Evolutionary conservation across 1,139 yeast genomes (phyloP), one percentile per base, ranked within the genome.

Genomic region (Lodderomyces pseudojiufengensis): DNA sequence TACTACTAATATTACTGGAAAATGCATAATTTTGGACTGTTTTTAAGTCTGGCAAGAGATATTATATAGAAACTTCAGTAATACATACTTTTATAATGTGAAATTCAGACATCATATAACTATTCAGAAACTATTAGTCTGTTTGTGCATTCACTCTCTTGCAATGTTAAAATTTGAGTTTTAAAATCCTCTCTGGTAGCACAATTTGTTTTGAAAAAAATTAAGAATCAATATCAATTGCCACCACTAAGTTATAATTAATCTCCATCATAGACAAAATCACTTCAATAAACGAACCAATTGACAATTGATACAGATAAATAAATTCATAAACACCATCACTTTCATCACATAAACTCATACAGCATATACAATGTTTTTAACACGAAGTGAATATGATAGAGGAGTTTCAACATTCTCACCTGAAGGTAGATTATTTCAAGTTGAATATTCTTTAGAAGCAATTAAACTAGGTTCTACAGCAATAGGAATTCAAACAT

Each of bases 371-470:
- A 23, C 14, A 24, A 92, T 92, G 99, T 94, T 94, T 67, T 77
- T 94, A 52, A 94, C 98, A 18, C 82, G 99, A 82, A 85, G 95
- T 66, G 99, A 94, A 73, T 94, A 94, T 63, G 99, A 94, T 60
- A 85, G 99, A 64, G 98, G 98, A 46, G 98, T 94, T 38, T 84
- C 95, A 55, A 92, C 98, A 6, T 94, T 94, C 63, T 90, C 97
- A 1, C 99, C 99, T 11, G 99, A 94, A 62, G 99, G 99, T 23
- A 84, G 99, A 58, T 72, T 94, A 44, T 94, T 94, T 67, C 99
- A 94, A 65, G 99, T 94, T 31, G 99, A 94, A 61, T 94, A 94
- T 63, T 94, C 98, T 10, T 70, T 92, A 36, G 98, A 94, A 63
- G 99, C 99, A 36, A 94, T 94, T 61, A 94, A 92, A 59, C 73